Percentiles rank a stretch among this genome's conserved stretches.
Conservation (phyloP, 2,329 filamentous ascomycete genomes). For the Blastomyces gilchristii region DNA sequence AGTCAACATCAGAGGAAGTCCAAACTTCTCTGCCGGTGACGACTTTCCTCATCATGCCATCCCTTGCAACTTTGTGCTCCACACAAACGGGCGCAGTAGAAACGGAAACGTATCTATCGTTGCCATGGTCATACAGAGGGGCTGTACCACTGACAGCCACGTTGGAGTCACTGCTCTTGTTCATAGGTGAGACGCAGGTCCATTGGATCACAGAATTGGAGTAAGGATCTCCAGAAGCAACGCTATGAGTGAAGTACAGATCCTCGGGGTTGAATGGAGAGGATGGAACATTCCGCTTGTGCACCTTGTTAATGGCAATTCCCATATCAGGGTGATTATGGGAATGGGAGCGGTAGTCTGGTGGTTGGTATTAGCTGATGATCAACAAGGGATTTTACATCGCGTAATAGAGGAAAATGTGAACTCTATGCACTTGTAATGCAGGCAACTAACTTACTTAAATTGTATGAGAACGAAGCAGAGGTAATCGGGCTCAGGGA, state of each 20-base stretch:
- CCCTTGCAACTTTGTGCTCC: slow-evolving; percentile 50
- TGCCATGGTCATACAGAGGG: slow-evolving; percentile 39
- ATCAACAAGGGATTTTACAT: neutral
- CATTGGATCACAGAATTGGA: slow-evolving; percentile 36
- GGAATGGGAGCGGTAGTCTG: slow-evolving; percentile 55
- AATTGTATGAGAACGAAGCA: slow-evolving; percentile 5
- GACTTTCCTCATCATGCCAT: slow-evolving; percentile 37
- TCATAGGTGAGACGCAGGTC: slow-evolving; percentile 34
- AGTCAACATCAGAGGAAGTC: slow-evolving; percentile 64
- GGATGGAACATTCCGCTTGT: slow-evolving; percentile 44
- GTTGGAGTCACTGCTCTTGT: slow-evolving; percentile 40
- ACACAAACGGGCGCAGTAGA: slow-evolving; percentile 57
- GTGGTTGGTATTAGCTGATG: neutral
- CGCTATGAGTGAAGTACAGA: slow-evolving; percentile 56
- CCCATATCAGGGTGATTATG: slow-evolving; percentile 53
- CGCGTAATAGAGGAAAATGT: neutral
- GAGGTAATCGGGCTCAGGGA: neutral
- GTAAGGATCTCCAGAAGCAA: slow-evolving; percentile 41
- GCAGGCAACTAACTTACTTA: slow-evolving; percentile 1
- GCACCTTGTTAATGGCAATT: slow-evolving; percentile 53
- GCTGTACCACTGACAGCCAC: slow-evolving; percentile 49
- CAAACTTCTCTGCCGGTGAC: slow-evolving; percentile 51
- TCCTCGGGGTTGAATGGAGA: slow-evolving; percentile 36
- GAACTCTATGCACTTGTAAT: neutral
- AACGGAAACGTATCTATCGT: slow-evolving; percentile 26